Base-by-base conservation (phyloP, 768 basidiomycete genomes). In the Rhodocollybia butyracea region DNA sequence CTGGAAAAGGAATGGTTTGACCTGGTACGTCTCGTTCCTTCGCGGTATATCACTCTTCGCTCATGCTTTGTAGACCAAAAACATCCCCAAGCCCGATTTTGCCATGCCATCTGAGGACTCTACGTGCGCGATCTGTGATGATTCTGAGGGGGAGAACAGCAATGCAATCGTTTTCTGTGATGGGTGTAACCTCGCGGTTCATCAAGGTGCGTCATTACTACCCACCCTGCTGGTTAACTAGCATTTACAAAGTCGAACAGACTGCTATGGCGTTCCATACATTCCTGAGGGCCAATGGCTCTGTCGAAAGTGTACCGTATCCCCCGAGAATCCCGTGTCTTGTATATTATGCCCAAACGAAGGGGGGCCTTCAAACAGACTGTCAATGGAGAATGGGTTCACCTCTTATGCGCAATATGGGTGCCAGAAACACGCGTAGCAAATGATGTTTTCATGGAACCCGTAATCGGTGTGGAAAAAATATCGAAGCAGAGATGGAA, bases 271-370 rank as follows among this genome's bases (percentile, higher is more conserved):
- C 19, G 94, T 99, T 2, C 97, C 97, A 11, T 99, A 99, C 66
- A 98, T 99, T 56, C 97, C 97, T 0, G 97, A 99, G 74, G 97
- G 97, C 1, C 97, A 99, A 69, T 99, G 97, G 97, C 82, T 99
- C 31, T 99, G 97, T 68, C 77, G 97, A 43, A 99, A 99, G 71
- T 99, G 97, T 65, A 98, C 94, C 0, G 94, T 98, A 10, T 96
- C 94, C 1, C 97, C 97, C 0, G 96, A 98, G 70, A 90, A 86
- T 62, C 93, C 95, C 13, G 97, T 99, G 94, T 85, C 87, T 17
- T 99, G 97, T 67, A 78, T 94, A n/a, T 78, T 98, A 45, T 99
- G 97, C 65, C 97, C 97, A 0, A 93, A 91, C 57, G 92, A 98
- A 72, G 95, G 91, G 5, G 97, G 97, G 97, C 97, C 0, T 99